Conservation (phyloP, 768 basidiomycete genomes). For the Trametes villosa region DNA sequence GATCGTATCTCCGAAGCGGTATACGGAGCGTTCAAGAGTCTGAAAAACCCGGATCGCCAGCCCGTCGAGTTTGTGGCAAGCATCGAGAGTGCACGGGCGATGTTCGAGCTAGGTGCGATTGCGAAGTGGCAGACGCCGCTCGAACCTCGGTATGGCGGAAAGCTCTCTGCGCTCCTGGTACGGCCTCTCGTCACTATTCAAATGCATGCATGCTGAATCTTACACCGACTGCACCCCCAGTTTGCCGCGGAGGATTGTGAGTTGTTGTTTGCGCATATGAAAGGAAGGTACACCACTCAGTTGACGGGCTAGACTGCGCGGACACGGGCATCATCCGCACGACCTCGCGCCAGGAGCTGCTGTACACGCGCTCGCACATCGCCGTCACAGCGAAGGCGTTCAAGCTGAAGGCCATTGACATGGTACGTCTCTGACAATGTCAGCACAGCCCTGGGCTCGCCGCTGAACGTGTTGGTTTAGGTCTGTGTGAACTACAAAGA, state of each 20-base stretch:
- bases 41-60: conserved; percentile 20
- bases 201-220: too few species aligned
- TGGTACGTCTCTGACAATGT: conserved; percentile 54
- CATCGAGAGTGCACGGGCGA: conserved; percentile 80
- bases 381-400: conserved; percentile 85
- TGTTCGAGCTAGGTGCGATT: conserved; percentile 71
- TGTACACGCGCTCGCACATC: conserved; percentile 83
- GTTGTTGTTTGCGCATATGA: conserved; percentile 22
- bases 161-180: conserved; percentile 68
- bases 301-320: conserved; percentile 69
- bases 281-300: background rate
- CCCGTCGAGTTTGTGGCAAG: conserved; percentile 72
- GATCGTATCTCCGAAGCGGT: conserved; percentile 58
- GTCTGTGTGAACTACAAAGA: conserved; percentile 91
- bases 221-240: too few species aligned
- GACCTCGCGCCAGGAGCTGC: conserved; percentile 70
- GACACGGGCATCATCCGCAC: conserved; percentile 85
- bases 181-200: too few species aligned
- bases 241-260: conserved; percentile 95
- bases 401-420: conserved; percentile 84
- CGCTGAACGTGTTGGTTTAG: conserved; percentile 40
- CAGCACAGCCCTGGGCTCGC: background rate
- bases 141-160: conserved; percentile 54
- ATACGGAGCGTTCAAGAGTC: conserved; percentile 34
- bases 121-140: conserved; percentile 73